Conservation (phyloP, 805 yeast species). For the Starmerella scarabaei region DNA sequence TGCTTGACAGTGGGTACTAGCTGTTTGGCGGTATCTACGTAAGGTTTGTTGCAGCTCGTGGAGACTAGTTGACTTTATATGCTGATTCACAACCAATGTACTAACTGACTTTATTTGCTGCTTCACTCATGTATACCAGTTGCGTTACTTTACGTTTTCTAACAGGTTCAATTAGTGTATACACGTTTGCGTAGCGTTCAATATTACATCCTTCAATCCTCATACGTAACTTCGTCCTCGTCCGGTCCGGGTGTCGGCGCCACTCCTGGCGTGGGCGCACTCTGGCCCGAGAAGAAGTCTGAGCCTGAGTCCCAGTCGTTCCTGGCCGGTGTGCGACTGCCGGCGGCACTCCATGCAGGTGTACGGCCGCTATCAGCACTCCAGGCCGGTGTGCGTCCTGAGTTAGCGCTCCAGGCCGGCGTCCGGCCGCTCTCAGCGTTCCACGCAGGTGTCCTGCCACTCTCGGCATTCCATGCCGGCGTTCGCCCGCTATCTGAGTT, state of each 20-base stretch:
- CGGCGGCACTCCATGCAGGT: slow-evolving; percentile 30
- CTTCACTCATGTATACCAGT: too few relatives aligned
- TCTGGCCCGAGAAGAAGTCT: slow-evolving; percentile 21
- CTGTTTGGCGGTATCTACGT: too few relatives aligned
- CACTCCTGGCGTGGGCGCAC: slow-evolving; percentile 29
- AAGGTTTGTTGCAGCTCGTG: too few relatives aligned
- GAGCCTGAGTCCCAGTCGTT: slow-evolving; percentile 22
- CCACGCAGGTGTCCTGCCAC: slow-evolving; percentile 23
- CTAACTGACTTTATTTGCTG: too few relatives aligned
- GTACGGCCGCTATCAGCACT: slow-evolving; percentile 4
- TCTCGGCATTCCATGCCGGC: slow-evolving; percentile 35
- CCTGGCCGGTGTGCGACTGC: slow-evolving; percentile 27
- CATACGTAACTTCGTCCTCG: slow-evolving; percentile 27
- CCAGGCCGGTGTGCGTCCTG: slow-evolving; percentile 28
- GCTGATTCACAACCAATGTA: too few relatives aligned
- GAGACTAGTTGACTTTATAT: too few relatives aligned
- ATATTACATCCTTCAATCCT: too few relatives aligned
- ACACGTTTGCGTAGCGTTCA: too few relatives aligned
- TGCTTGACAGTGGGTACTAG: too few relatives aligned
- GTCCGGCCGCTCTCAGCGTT: slow-evolving; percentile 22
- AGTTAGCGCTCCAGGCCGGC: slow-evolving; percentile 29
- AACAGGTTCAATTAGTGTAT: too few relatives aligned
- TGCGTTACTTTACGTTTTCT: too few relatives aligned
- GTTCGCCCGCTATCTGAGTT: slow-evolving; percentile 30
- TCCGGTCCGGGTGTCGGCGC: slow-evolving; percentile 24